Percentiles rank a stretch among this genome's conserved stretches.
These are phyloP conservation scores for Aspergillus puulaauensis DNA, from an alignment of 2,329 filamentous ascomycete genomes.

Conservation along the genomic window DNA sequence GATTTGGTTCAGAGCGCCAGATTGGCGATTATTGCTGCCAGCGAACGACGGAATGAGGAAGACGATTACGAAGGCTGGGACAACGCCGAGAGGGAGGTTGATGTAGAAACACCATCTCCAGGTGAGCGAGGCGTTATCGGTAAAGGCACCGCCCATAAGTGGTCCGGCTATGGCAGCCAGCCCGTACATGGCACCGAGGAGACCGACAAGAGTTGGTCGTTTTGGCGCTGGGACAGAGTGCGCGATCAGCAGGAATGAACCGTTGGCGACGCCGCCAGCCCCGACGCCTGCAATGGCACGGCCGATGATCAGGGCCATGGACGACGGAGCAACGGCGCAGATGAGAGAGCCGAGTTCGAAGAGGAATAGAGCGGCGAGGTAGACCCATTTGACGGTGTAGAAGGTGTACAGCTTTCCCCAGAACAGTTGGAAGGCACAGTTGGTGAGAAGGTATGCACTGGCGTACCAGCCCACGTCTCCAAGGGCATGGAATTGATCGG, in stretches of 20 bases:
- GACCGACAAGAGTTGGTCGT: background rate
- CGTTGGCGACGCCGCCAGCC: background rate
- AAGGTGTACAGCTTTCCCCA: conserved; percentile 5
- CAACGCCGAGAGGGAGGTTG: conserved; percentile 15
- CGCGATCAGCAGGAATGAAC: background rate
- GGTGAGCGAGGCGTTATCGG: conserved; percentile 3
- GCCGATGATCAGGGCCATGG: conserved; percentile 20
- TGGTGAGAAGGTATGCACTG: conserved; percentile 8
- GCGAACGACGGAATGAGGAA: background rate
- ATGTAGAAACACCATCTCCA: conserved; percentile 21
- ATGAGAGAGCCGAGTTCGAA: conserved; percentile 26
- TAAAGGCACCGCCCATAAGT: conserved; percentile 13
- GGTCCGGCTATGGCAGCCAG: conserved; percentile 6
- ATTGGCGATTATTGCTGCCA: background rate
- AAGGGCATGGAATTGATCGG: conserved; percentile 30
- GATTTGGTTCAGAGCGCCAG: background rate
- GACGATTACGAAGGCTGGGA: background rate
- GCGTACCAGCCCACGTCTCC: conserved; percentile 13
- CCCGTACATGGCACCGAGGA: conserved; percentile 1
- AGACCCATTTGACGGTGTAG: conserved; percentile 19
- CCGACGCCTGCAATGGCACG: conserved; percentile 23
- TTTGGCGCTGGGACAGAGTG: background rate
- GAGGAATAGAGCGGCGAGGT: conserved; percentile 20
- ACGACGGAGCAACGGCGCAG: conserved; percentile 21
- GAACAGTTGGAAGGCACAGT: conserved; percentile 5